Percentiles rank a stretch among this genome's conserved stretches.
These are phyloP conservation scores for Hansenula anomala DNA, from an alignment of 1,139 yeast genomes.

Conservation along the genomic window DNA sequence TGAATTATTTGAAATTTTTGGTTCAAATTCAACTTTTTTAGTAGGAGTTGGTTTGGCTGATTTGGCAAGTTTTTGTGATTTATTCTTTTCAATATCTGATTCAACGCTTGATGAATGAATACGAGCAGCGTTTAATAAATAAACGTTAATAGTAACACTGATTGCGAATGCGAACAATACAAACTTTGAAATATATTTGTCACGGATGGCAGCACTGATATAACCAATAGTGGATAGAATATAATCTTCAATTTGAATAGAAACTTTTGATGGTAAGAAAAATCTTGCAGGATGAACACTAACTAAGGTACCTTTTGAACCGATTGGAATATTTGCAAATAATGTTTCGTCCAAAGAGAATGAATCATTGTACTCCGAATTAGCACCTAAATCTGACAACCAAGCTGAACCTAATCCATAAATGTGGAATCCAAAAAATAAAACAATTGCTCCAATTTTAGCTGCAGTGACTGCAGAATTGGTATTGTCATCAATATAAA, in stretches of 20 bases:
- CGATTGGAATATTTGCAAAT: conserved; percentile 26
- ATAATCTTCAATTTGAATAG: conserved; percentile 64
- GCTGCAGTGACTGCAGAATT: conserved; percentile 48
- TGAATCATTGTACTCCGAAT: conserved; percentile 25
- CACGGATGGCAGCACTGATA: conserved; percentile 72
- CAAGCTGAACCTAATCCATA: conserved; percentile 74
- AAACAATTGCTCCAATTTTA: conserved; percentile 62
- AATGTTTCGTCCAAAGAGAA: conserved; percentile 36
- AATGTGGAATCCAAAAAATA: conserved; percentile 68
- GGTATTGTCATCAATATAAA: conserved; percentile 25
- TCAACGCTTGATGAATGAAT: conserved; percentile 34
- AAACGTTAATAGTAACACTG: conserved; percentile 77
- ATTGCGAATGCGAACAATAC: conserved; percentile 68
- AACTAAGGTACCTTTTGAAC: conserved; percentile 23
- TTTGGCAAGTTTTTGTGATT: too few species aligned
- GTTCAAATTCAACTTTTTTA: conserved; percentile 6
- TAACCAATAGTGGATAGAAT: conserved; percentile 47
- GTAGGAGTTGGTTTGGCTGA: too few species aligned
- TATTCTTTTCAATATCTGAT: conserved; percentile 15
- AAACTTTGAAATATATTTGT: conserved; percentile 75
- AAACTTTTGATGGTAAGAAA: conserved; percentile 63
- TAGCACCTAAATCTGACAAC: conserved; percentile 49
- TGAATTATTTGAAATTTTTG: too few species aligned
- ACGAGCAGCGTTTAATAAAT: conserved; percentile 74
- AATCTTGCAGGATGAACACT: conserved; percentile 38